phyloP scores from a whole-genome alignment of 768 basidiomycete species.

The Suillus placidus region DNA sequence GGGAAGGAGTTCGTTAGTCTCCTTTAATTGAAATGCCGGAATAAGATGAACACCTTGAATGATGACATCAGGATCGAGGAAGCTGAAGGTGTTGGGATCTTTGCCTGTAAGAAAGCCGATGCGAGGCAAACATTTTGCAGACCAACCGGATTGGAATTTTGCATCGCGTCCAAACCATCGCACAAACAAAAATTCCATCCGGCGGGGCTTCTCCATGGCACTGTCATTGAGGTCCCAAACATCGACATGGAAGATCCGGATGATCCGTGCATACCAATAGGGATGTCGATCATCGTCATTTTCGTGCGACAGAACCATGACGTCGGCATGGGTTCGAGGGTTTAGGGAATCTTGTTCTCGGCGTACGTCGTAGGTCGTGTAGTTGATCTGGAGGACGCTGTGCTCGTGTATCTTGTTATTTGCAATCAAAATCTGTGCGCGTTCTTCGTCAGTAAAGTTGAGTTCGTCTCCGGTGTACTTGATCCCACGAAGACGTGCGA shows the following conservation, averaged over 20 bases:
- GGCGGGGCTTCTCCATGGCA: not conserved
- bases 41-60: no score
- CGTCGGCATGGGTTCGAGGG: constrained; percentile 33
- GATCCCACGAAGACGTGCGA: no score
- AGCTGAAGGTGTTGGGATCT: no score
- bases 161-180: constrained; percentile 38
- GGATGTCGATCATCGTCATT: constrained; percentile 32
- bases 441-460: no score
- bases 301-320: constrained; percentile 35
- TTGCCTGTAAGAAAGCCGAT: no score
- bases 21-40: constrained; percentile 36
- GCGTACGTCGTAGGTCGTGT: constrained; percentile 34
- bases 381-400: constrained; percentile 33
- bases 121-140: no score
- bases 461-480: no score
- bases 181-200: constrained; percentile 48
- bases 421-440: no score
- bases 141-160: constrained; percentile 28
- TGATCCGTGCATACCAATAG: constrained; percentile 40
- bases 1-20: constrained; percentile 14
- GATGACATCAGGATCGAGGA: no score
- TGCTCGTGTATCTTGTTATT: no score
- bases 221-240: not conserved
- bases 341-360: constrained; percentile 31
- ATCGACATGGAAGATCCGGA: constrained; percentile 37